Base-by-base conservation (phyloP, 2,329 filamentous ascomycete species). In the Sclerotinia minor region DNA sequence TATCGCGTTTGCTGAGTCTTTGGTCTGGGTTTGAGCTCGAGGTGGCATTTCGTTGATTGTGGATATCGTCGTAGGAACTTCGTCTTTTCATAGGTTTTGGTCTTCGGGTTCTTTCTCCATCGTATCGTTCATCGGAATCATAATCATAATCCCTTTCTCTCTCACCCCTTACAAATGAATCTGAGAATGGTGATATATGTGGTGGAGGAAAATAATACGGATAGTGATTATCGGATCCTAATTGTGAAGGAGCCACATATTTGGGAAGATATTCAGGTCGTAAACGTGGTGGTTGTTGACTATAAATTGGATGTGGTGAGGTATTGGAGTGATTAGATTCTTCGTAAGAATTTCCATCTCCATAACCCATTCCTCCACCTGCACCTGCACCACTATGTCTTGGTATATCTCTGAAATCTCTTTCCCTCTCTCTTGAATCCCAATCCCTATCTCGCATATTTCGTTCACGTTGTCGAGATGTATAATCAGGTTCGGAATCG, bases 401-500 rank as follows among this genome's bases (percentile, higher is more conserved):
- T 7, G 58, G 65, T 8, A 64, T 67, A 54, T 64, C 65, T n/a
- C 49, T 44, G 3, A 49, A 9, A 21, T 67, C 50, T n/a, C 61
- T 44, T 5, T 38, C 29, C 5, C n/a, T 61, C 32, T 64, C 61
- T 44, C 17, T 57, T 3, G 24, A 44, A n/a, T 35, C 61, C 47
- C 61, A 57, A 32, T 55, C 50, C 24, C 49, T 64, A 32, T n/a
- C 61, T 35, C 49, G 55, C 49, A 50, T 50, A 26, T 61, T 50
- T 50, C 35, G 57, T 24, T 64, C 61, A 29, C 45, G 47, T 41
- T 50, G 45, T 26, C 29, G 47, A 50, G 45, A 61, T 6, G 45
- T 24, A 29, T 47, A 45, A 32, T 67, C 64, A 15, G 64, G 64
- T 55, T 67, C 65, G n/a, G 59, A 53, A 44, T 57, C 65, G n/a